Evolutionary conservation across 129 eudicot genomes (phyloP).

Genomic region (Centaurea solstitialis): DNA sequence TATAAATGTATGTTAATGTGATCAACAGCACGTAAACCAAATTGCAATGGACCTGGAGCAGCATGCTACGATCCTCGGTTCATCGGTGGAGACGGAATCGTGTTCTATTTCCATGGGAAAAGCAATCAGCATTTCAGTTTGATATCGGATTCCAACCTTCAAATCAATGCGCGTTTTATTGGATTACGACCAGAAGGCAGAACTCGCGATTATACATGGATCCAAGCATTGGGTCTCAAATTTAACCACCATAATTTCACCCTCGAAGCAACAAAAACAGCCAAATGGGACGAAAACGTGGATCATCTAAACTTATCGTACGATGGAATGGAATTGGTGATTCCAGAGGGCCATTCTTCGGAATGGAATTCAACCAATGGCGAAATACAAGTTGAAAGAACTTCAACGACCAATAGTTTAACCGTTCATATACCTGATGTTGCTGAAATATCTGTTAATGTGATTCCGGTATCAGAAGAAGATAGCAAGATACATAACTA

Average conservation of each 20-base stretch:
- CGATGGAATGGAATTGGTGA: slow-evolving; percentile 19
- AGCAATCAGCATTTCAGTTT: slow-evolving; percentile 53
- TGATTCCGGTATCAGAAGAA: slow-evolving; percentile 53
- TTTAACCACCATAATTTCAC: slow-evolving; percentile 48
- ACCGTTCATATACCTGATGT: slow-evolving; percentile 30
- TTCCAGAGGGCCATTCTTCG: slow-evolving; percentile 53
- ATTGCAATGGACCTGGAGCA: slow-evolving; percentile 62
- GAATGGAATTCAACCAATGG: slow-evolving; percentile 47
- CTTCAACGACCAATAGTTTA: slow-evolving; percentile 47
- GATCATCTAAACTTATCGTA: slow-evolving; percentile 42
- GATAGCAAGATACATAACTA: slow-evolving; percentile 52
- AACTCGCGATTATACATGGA: slow-evolving; percentile 61
- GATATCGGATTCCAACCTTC: slow-evolving; percentile 48
- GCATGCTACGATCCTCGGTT: slow-evolving; percentile 65
- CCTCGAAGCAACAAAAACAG: slow-evolving; percentile 47
- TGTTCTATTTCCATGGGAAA: slow-evolving; percentile 58
- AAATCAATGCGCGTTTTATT: slow-evolving; percentile 59
- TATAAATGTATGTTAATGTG: neutral
- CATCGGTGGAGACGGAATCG: slow-evolving; percentile 62
- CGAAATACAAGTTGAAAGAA: slow-evolving; percentile 49
- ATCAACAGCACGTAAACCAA: slow-evolving; percentile 47
- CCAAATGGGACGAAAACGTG: slow-evolving; percentile 44
- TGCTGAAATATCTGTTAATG: slow-evolving; percentile 51
- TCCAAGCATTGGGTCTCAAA: slow-evolving; percentile 58
- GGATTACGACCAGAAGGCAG: slow-evolving; percentile 58